These are phyloP conservation scores for Fomes fomentarius DNA, from an alignment of 1,284 basidiomycete genomes.

Conservation along the genomic window DNA sequence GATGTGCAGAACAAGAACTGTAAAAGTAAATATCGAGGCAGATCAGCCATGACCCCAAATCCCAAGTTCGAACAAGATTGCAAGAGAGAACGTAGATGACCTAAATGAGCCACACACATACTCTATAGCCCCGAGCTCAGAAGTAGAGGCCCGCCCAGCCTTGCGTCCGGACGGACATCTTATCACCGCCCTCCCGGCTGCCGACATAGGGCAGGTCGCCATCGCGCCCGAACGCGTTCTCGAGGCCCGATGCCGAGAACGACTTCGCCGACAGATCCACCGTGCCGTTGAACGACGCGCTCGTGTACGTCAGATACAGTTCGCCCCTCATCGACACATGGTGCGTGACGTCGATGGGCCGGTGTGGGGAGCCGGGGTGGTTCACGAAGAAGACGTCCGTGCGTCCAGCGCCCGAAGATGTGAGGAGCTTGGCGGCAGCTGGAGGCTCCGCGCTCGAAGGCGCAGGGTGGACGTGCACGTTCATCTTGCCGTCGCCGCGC, in stretches of 20 bases:
- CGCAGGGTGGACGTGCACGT: slow-evolving; percentile 50
- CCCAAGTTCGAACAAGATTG: no score
- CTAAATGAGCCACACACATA: no score
- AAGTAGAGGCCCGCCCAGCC: slow-evolving; percentile 61
- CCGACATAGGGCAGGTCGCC: slow-evolving; percentile 51
- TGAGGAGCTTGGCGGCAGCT: slow-evolving; percentile 42
- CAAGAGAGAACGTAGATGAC: no score
- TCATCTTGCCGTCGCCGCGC: slow-evolving; percentile 51
- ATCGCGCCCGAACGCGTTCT: slow-evolving; percentile 29
- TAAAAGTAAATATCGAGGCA: no score
- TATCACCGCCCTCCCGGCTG: slow-evolving; percentile 48
- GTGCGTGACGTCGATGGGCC: slow-evolving; percentile 52
- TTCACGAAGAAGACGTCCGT: slow-evolving; percentile 52
- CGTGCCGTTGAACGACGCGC: slow-evolving; percentile 52
- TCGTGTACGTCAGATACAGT: slow-evolving; percentile 56
- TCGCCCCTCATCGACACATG: slow-evolving; percentile 50
- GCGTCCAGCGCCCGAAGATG: slow-evolving; percentile 50
- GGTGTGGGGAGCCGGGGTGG: slow-evolving; percentile 41
- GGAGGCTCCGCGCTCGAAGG: slow-evolving; percentile 32
- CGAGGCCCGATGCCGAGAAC: slow-evolving; percentile 42
- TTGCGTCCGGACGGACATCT: slow-evolving; percentile 42
- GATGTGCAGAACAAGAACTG: no score
- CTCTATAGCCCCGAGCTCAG: slow-evolving; percentile 4
- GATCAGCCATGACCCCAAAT: no score
- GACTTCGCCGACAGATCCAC: slow-evolving; percentile 49